These are phyloP conservation scores for Phytophthora citrophthora DNA, from an alignment of 352 stramenopile genomes.

Conservation along the genomic window DNA sequence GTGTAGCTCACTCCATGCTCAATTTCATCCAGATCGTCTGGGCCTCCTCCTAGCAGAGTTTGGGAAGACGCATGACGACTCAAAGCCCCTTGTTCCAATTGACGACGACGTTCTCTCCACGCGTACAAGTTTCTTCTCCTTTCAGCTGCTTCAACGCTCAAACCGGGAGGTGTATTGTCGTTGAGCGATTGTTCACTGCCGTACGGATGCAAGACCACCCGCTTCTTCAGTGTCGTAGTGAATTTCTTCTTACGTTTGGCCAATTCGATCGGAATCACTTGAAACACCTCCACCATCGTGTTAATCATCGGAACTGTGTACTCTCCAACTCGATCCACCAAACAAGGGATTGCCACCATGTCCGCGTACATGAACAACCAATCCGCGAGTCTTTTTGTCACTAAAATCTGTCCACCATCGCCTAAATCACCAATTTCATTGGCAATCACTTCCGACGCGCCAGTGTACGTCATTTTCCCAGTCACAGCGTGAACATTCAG, in stretches of 20 bases:
- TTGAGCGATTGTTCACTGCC: slow-evolving; percentile 2
- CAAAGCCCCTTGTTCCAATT: slow-evolving; percentile 31
- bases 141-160: slow-evolving; percentile 30
- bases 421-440: slow-evolving; percentile 62
- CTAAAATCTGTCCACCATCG: slow-evolving; percentile 59
- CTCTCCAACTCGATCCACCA: slow-evolving; percentile 43
- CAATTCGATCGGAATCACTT: slow-evolving; percentile 41
- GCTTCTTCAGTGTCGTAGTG: slow-evolving; percentile 40
- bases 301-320: slow-evolving; percentile 50
- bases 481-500: slow-evolving; percentile 56
- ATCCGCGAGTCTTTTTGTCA: slow-evolving; percentile 53
- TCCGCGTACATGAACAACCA: slow-evolving; percentile 55
- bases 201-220: slow-evolving; percentile 7
- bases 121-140: slow-evolving; percentile 37
- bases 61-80: slow-evolving; percentile 27
- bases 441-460: slow-evolving; percentile 55
- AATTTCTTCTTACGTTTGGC: slow-evolving; percentile 47
- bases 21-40: slow-evolving; percentile 1
- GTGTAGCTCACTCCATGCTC: slow-evolving; percentile 5
- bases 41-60: slow-evolving; percentile 8
- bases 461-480: slow-evolving; percentile 66
- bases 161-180: slow-evolving; percentile 16
- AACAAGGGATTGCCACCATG: slow-evolving; percentile 40
- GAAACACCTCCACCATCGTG: slow-evolving; percentile 46
- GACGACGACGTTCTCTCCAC: slow-evolving; percentile 34